Conservation (phyloP, 192 early-diverging fungal species). For the Umbelopsis isabellina region DNA sequence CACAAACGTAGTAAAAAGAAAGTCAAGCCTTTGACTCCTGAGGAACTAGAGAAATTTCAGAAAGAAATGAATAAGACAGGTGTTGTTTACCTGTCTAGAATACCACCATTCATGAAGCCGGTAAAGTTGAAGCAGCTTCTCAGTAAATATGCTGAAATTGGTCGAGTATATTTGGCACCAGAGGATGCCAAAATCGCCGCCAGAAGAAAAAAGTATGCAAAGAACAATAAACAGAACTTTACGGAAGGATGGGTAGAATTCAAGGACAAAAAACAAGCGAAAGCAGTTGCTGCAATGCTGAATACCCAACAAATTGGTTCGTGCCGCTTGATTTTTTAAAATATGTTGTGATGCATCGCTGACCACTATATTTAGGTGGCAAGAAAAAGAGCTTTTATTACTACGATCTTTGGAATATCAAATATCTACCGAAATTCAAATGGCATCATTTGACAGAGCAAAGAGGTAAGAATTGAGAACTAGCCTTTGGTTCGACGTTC, state of each 20-base stretch:
- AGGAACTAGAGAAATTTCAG: constrained; percentile 65
- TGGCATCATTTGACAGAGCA: constrained; percentile 96
- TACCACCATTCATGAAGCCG: constrained; percentile 95
- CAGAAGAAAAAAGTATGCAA: constrained; percentile 83
- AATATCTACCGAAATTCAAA: constrained; percentile 95
- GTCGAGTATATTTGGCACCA: constrained; percentile 83
- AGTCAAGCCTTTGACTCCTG: constrained; percentile 63
- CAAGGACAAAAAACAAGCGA: constrained; percentile 88
- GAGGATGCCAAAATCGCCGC: constrained; percentile 79
- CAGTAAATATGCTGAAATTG: constrained; percentile 72
- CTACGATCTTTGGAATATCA: constrained; percentile 97
- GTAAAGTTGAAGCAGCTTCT: constrained; percentile 79
- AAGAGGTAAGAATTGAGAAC: constrained; percentile 58
- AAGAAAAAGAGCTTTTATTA: constrained; percentile 87
- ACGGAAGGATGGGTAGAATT: constrained; percentile 99
- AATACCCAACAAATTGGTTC: constrained; percentile 83
- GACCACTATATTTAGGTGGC: constrained; percentile 48
- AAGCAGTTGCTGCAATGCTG: constrained; percentile 70
- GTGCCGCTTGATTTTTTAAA: neutral
- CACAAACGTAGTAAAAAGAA: constrained; percentile 45
- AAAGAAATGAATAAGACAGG: constrained; percentile 75
- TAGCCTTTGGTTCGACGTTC: neutral
- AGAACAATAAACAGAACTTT: constrained; percentile 85
- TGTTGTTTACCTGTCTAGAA: constrained; percentile 86
- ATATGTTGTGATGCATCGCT: neutral